Conservation (phyloP, 2,329 filamentous ascomycete species). For the Colletotrichum eleusines region DNA sequence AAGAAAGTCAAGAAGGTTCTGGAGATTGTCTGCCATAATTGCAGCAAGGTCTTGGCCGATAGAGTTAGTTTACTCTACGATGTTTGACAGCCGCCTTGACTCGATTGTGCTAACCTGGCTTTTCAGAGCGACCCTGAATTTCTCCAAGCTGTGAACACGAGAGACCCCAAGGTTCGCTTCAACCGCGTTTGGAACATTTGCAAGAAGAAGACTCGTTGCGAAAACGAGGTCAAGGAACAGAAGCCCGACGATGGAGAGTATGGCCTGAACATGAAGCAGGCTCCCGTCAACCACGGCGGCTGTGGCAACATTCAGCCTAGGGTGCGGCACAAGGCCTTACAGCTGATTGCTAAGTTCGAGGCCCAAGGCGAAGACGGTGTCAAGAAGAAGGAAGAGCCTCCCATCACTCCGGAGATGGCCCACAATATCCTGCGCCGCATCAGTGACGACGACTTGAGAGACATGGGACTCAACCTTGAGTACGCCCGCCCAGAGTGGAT, state of each 20-base stretch:
- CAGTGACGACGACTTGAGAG: slow-evolving; percentile 80
- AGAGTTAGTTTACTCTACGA: slow-evolving; percentile 84
- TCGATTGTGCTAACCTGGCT: slow-evolving; percentile 71
- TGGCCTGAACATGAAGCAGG: slow-evolving; percentile 69
- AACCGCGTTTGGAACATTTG: slow-evolving; percentile 92
- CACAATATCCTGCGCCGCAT: slow-evolving; percentile 90
- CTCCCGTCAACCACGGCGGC: slow-evolving; percentile 80
- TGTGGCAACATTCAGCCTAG: slow-evolving; percentile 93
- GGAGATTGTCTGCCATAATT: slow-evolving; percentile 99
- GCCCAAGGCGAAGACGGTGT: slow-evolving; percentile 82
- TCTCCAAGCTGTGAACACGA: slow-evolving; percentile 81
- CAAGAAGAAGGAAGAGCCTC: slow-evolving; percentile 78
- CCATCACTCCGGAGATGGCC: slow-evolving; percentile 86
- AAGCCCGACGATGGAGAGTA: slow-evolving; percentile 76
- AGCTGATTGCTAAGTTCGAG: slow-evolving; percentile 83
- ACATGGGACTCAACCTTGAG: slow-evolving; percentile 93
- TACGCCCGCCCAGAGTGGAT: slow-evolving; percentile 99
- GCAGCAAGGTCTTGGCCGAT: slow-evolving; percentile 96
- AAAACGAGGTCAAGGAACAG: slow-evolving; percentile 78
- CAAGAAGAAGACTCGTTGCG: slow-evolving; percentile 88
- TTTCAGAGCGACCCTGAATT: slow-evolving; percentile 87
- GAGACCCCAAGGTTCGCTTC: slow-evolving; percentile 95
- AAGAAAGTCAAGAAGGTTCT: slow-evolving; percentile 99
- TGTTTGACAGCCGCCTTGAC: slow-evolving; percentile 65
- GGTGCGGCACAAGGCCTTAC: slow-evolving; percentile 88